Evolutionary conservation across 1,139 yeast genomes (phyloP), one percentile per base, ranked within the genome.

Genomic region (Lizanozyma gosingica): DNA sequence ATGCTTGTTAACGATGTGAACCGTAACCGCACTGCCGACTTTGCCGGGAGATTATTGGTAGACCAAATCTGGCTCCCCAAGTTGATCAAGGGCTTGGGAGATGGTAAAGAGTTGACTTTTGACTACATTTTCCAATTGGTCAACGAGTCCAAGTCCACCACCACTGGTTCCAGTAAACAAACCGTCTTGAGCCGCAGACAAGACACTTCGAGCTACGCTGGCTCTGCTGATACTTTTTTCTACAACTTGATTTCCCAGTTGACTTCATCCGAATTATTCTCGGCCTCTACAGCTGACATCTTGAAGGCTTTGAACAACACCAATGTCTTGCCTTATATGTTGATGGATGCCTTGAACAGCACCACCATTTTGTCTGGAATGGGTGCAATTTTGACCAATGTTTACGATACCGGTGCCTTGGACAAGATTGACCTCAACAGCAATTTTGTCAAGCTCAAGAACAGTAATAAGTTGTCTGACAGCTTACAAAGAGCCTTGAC

Each of bases 371-470:
- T 56, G 6, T 45, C 50, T 8, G 57, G 58, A 43, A 47, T 61
- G 39, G 54, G 52, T 8, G 50, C 55, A n/a, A 47, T 69, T 9
- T 51, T 54, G 3, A 43, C 43, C 14, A 57, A 57, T 32, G 48
- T 68, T 17, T 67, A 67, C 47, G 47, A 60, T 18, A 53, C 57
- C 32, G 73, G 71, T 3, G 65, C 55, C 1, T 57, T 68, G 37
- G 53, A 64, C 46, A 49, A 52, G 18, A 40, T 65, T 35, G 66
- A 65, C 43, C 35, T 59, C 15, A 50, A 56, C 39, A 39, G 45
- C 2, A 48, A 49, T 41, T 63, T 45, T 42, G 47, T 44, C 3
- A 35, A 53, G 16, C 56, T 57, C 17, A 68, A 66, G 46, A 54
- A 57, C 39, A 38, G 47, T 3, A 51, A 53, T 2, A 14, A 45